Percentiles rank a stretch among this genome's conserved stretches.
These are phyloP conservation scores for Pythium sukuiense DNA, from an alignment of 352 stramenopile species.

Conservation along the genomic window DNA sequence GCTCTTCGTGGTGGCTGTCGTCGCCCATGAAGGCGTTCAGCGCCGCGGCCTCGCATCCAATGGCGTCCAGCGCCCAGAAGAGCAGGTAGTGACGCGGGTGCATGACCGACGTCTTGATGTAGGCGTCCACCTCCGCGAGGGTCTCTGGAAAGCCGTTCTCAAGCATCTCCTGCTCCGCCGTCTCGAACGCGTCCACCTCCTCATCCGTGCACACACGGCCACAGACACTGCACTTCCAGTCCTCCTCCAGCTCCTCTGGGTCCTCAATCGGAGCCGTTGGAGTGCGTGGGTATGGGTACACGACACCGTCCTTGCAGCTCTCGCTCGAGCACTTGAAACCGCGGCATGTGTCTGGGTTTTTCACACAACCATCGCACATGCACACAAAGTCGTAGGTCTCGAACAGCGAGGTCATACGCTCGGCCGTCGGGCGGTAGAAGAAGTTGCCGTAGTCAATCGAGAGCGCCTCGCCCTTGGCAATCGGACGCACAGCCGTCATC, in stretches of 20 bases:
- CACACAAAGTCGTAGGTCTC: slow-evolving; percentile 72
- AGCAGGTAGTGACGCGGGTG: slow-evolving; percentile 72
- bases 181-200: slow-evolving; percentile 39
- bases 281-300: slow-evolving; percentile 46
- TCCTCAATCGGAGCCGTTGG: slow-evolving; percentile 22
- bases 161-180: slow-evolving; percentile 50
- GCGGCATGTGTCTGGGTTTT: slow-evolving; percentile 49
- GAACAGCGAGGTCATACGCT: slow-evolving; percentile 55
- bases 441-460: slow-evolving; percentile 84
- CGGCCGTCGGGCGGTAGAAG: slow-evolving; percentile 65
- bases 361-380: slow-evolving; percentile 54
- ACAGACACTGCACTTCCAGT: slow-evolving; percentile 58
- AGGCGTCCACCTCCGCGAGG: slow-evolving; percentile 51
- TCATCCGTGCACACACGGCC: slow-evolving; percentile 32
- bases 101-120: slow-evolving; percentile 48
- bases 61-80: slow-evolving; percentile 74
- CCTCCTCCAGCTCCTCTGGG: slow-evolving; percentile 47
- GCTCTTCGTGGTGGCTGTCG: slow-evolving; percentile 30
- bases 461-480: slow-evolving; percentile 56
- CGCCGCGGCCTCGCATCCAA: slow-evolving; percentile 58
- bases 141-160: slow-evolving; percentile 64
- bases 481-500: slow-evolving; percentile 74
- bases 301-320: slow-evolving; percentile 31
- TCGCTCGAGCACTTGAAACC: slow-evolving; percentile 48
- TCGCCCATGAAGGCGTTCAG: slow-evolving; percentile 38